Conservation (phyloP, 441 rosid species). For the Capsella rubella region DNA sequence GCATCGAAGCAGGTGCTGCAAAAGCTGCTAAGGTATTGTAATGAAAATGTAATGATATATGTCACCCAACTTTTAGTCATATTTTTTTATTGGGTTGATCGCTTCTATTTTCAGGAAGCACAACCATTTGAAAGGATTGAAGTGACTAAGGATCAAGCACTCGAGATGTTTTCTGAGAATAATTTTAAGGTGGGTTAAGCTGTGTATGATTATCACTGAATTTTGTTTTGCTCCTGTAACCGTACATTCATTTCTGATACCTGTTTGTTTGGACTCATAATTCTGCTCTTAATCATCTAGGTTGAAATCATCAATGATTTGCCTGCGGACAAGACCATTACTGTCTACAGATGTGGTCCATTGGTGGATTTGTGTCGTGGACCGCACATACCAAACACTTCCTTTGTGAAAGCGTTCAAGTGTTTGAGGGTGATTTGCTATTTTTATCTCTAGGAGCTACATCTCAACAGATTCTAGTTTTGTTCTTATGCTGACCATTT, state of each 20-base stretch:
- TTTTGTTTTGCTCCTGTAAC: slow-evolving; percentile 15
- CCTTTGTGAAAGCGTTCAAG: slow-evolving; percentile 92
- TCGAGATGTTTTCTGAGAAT: slow-evolving; percentile 90
- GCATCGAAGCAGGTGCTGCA: slow-evolving; percentile 68
- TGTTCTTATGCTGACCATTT: slow-evolving; percentile 29
- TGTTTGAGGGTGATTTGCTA: slow-evolving; percentile 78
- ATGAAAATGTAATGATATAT: neutral
- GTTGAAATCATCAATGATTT: slow-evolving; percentile 89
- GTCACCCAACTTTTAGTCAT: neutral
- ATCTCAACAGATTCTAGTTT: slow-evolving; percentile 20
- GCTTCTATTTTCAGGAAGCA: slow-evolving; percentile 60
- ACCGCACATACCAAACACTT: slow-evolving; percentile 98
- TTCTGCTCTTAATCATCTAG: slow-evolving; percentile 51
- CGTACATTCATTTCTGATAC: neutral
- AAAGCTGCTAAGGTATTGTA: slow-evolving; percentile 78
- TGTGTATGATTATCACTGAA: neutral
- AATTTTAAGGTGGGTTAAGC: slow-evolving; percentile 74
- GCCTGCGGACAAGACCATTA: slow-evolving; percentile 88
- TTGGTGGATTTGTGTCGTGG: slow-evolving; percentile 97
- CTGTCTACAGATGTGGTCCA: slow-evolving; percentile 97
- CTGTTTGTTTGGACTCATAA: slow-evolving; percentile 27
- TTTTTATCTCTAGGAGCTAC: slow-evolving; percentile 10
- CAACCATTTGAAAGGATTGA: slow-evolving; percentile 99
- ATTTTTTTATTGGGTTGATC: neutral
- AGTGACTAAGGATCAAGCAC: slow-evolving; percentile 89